These are phyloP conservation scores for Phialophora expanda DNA, from an alignment of 2,329 filamentous ascomycete genomes.

Conservation along the genomic window DNA sequence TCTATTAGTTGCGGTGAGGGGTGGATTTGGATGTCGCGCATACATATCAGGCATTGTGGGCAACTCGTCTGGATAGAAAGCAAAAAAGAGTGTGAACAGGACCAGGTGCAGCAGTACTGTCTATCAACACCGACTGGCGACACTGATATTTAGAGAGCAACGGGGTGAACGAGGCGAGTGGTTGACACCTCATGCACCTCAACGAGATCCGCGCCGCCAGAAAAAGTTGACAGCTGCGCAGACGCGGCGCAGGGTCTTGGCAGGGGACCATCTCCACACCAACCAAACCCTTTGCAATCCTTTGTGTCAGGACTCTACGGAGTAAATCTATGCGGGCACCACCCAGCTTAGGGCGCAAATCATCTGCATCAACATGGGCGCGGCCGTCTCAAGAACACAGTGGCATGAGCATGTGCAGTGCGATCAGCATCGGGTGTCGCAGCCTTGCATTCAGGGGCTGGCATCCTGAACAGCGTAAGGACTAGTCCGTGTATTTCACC, in stretches of 20 bases:
- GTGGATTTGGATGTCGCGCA: not conserved
- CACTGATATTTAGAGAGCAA: not conserved
- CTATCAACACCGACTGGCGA: not conserved
- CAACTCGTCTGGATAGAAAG: slow-evolving; percentile 1
- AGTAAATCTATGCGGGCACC: not conserved
- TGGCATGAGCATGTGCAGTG: not conserved
- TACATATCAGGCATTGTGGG: slow-evolving; percentile 32
- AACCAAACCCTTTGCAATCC: not conserved
- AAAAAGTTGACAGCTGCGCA: slow-evolving; percentile 1
- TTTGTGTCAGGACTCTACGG: not conserved
- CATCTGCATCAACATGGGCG: not conserved
- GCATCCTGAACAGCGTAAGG: not conserved
- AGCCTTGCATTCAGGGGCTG: slow-evolving; percentile 17
- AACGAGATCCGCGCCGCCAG: not conserved
- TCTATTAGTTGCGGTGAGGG: slow-evolving; percentile 21
- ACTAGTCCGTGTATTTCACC: not conserved
- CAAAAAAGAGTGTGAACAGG: slow-evolving; percentile 11
- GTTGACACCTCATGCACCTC: not conserved
- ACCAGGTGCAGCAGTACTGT: not conserved
- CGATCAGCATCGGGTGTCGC: not conserved
- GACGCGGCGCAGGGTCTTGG: slow-evolving; percentile 3
- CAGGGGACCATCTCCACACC: slow-evolving; percentile 1
- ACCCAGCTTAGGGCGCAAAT: not conserved
- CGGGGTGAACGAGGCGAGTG: not conserved
- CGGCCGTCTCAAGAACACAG: not conserved